Percentiles rank a stretch among this genome's conserved stretches.
Evolutionary conservation across 129 eudicot species (phyloP).

Genomic region (Pittosporum tobira): DNA sequence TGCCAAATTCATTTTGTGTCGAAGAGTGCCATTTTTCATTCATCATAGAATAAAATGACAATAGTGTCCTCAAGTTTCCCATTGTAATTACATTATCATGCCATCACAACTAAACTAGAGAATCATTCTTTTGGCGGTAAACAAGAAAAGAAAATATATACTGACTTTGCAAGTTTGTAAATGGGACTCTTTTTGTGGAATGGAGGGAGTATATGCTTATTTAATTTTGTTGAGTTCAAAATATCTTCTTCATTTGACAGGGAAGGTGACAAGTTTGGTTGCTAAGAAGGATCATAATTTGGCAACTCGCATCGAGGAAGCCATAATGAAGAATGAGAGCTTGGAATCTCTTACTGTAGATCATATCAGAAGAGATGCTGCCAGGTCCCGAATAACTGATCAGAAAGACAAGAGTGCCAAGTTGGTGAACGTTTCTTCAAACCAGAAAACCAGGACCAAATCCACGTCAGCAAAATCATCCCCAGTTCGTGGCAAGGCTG

Average conservation of each 20-base stretch:
- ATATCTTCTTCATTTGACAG: constrained; percentile 24
- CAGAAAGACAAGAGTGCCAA: constrained; percentile 41
- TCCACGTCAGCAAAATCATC: constrained; percentile 36
- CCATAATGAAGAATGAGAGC: constrained; percentile 85
- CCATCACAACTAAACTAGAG: too few relatives aligned
- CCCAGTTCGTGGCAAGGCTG: constrained; percentile 17
- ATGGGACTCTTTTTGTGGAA: too few relatives aligned
- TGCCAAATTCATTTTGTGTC: too few relatives aligned
- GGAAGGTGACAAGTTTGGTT: constrained; percentile 88
- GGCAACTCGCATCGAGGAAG: constrained; percentile 81
- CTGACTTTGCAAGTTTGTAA: too few relatives aligned
- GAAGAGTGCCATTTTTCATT: too few relatives aligned
- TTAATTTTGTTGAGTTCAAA: neutral
- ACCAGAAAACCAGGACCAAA: constrained; percentile 27
- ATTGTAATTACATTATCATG: too few relatives aligned
- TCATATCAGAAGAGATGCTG: constrained; percentile 41
- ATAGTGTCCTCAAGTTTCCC: too few relatives aligned
- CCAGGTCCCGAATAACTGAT: constrained; percentile 50
- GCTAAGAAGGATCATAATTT: constrained; percentile 48
- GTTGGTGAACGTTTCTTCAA: constrained; percentile 26
- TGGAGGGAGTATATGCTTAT: neutral
- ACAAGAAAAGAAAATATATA: too few relatives aligned
- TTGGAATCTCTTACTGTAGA: constrained; percentile 72
- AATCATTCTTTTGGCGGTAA: too few relatives aligned
- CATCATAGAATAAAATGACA: too few relatives aligned